A percentile compares a stretch with the other conserved stretches of the same genome.
These are phyloP conservation scores for Acanthamoeba royreba DNA, from an alignment of 208 protist genomes.

Conservation along the genomic window DNA sequence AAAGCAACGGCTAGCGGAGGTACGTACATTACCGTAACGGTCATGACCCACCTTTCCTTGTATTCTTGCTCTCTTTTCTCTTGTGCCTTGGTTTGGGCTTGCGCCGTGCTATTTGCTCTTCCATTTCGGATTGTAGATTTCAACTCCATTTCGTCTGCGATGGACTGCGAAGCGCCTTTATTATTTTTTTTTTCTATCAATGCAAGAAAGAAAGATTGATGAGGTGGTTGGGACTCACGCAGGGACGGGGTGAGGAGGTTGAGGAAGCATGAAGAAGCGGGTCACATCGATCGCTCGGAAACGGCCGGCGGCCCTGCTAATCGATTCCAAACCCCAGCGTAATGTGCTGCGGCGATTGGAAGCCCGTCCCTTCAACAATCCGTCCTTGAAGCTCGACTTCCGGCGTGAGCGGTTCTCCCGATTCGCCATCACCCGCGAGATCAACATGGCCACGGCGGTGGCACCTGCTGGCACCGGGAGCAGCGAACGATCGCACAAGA, in stretches of 20 bases:
- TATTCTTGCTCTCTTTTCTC: background rate
- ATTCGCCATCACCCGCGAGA: background rate
- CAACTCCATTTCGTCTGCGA: too few relatives aligned
- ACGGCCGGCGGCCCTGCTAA: background rate
- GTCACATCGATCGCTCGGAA: background rate
- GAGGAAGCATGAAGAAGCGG: background rate
- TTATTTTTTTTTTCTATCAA: too few relatives aligned
- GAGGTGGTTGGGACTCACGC: too few relatives aligned
- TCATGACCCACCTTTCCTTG: background rate
- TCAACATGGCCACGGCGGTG: too few relatives aligned
- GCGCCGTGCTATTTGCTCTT: background rate
- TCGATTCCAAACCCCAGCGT: background rate
- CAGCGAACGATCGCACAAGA: too few relatives aligned
- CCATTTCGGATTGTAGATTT: background rate
- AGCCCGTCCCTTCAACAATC: background rate
- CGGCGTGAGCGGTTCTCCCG: background rate
- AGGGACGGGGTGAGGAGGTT: too few relatives aligned
- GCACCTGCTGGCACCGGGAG: too few relatives aligned
- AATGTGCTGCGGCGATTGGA: background rate
- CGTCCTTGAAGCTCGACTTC: background rate
- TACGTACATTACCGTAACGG: background rate
- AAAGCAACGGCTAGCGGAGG: background rate
- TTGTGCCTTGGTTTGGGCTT: background rate
- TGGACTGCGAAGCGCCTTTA: too few relatives aligned
- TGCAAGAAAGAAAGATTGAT: too few relatives aligned